These are phyloP conservation scores for Pyrenula massariospora DNA, from an alignment of 495 filamentous ascomycete genomes.

Conservation along the genomic window DNA sequence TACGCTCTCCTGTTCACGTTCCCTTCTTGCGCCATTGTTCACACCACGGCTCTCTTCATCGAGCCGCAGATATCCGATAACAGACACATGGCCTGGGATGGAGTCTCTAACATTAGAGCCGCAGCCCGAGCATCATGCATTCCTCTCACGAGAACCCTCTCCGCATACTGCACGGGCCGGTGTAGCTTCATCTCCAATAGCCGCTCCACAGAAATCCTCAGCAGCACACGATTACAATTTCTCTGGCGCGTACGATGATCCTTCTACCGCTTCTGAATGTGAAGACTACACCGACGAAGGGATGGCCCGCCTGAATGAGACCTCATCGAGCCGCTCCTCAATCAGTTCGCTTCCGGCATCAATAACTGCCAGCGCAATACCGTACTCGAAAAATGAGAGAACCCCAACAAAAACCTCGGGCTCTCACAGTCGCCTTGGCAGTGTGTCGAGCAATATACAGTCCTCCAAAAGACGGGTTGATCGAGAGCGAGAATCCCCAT, in stretches of 20 bases:
- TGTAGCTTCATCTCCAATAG: background rate
- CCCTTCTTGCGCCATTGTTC: too few species aligned
- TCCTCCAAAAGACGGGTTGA: constrained; percentile 13
- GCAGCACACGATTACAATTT: background rate
- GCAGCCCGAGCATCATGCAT: background rate
- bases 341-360: constrained; percentile 29
- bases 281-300: constrained; percentile 21
- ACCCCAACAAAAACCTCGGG: constrained; percentile 6
- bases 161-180: background rate
- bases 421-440: constrained; percentile 12
- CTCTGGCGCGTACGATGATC: background rate
- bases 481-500: constrained; percentile 33
- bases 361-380: constrained; percentile 19
- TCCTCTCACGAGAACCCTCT: background rate
- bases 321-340: constrained; percentile 31
- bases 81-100: too few species aligned
- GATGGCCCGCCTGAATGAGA: constrained; percentile 16
- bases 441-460: constrained; percentile 11
- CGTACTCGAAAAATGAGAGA: constrained; percentile 9
- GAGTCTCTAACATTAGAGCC: too few species aligned
- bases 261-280: background rate
- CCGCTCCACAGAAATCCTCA: background rate
- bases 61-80: too few species aligned
- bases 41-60: too few species aligned
- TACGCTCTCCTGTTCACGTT: too few species aligned